Base-by-base conservation (phyloP, 768 basidiomycete species). In the Collybiopsis confluens region DNA sequence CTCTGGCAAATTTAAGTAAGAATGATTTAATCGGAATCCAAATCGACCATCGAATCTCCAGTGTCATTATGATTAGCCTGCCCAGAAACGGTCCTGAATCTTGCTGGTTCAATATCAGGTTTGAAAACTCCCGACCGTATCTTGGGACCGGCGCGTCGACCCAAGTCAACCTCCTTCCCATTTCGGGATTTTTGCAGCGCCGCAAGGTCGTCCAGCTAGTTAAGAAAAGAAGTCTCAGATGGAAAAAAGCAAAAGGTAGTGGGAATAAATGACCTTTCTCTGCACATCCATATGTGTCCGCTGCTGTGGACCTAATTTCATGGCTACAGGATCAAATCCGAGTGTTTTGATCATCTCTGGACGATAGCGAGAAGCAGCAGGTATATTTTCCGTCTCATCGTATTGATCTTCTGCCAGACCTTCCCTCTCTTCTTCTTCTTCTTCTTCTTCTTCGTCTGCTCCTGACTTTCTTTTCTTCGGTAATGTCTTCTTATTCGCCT, bases 281-380 rank as follows among this genome's bases (percentile, higher is more conserved):
- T 80, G 76, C 20, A 77, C 65, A 10, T 68, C 71, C 8, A 66
- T 61, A 44, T 76, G 70, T 33, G 72, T 70, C 21, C 58, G 59
- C 54, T 72, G 73, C 37, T 73, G 75, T 1, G 47, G 33, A 5
- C 47, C 82, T 81, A 40, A 71, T 66, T 61, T 82, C 45, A 49
- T 85, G 7, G 73, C 62, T 2, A 82, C 80, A 23, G 91, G 91
- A 67, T 93, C 88, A 55, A 92, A 93, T 1, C 91, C 91, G 2
- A 93, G 72, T 4, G 78, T 73, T 62, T 85, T 85, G 62, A 93
- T 81, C 21, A 88, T 66, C 46, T 73, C 72, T 0, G 85, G 82
- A 36, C 85, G 83, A 65, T 86, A 92, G 23, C 47, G 36, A 35
- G 47, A 38, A 6, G 23, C 47, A 1, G 80, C 77, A 10, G 26